These are phyloP conservation scores for Fusarium pseudonygamai DNA, from an alignment of 2,329 filamentous ascomycete species.

Conservation along the genomic window DNA sequence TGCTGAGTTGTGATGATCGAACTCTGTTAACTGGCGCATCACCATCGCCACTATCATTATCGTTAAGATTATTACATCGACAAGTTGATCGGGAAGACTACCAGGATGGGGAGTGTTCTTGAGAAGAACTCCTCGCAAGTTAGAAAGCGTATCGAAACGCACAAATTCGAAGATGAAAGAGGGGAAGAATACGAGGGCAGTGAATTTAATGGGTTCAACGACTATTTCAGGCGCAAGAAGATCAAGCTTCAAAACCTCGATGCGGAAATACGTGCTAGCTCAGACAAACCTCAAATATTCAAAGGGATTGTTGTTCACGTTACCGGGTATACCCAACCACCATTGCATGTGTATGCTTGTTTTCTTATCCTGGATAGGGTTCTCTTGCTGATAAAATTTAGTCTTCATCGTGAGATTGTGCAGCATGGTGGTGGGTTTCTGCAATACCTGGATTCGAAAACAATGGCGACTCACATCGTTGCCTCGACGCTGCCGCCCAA, in stretches of 20 bases:
- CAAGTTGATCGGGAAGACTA: background rate
- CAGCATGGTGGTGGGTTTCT: conserved; percentile 93
- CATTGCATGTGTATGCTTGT: conserved; percentile 73
- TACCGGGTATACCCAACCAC: conserved; percentile 95
- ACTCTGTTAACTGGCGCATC: background rate
- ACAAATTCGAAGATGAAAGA: conserved; percentile 81
- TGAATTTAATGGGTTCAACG: conserved; percentile 85
- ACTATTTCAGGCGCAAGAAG: conserved; percentile 96
- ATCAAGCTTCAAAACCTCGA: conserved; percentile 97
- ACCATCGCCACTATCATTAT: conserved; percentile 4
- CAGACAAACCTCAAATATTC: conserved; percentile 84
- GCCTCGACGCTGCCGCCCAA: conserved; percentile 90
- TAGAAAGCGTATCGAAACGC: conserved; percentile 68
- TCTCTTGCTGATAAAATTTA: conserved; percentile 39
- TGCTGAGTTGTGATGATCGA: background rate
- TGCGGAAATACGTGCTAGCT: conserved; percentile 75
- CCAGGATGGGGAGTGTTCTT: conserved; percentile 66
- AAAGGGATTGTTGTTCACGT: conserved; percentile 90
- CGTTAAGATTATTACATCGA: background rate
- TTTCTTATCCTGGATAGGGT: background rate
- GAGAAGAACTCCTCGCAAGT: conserved; percentile 71
- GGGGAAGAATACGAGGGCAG: conserved; percentile 93
- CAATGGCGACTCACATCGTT: conserved; percentile 94
- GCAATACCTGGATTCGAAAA: conserved; percentile 95
- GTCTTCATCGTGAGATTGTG: conserved; percentile 85